Conservation (phyloP, 1,139 yeast species). For the Nakaseomyces bracarensis region DNA sequence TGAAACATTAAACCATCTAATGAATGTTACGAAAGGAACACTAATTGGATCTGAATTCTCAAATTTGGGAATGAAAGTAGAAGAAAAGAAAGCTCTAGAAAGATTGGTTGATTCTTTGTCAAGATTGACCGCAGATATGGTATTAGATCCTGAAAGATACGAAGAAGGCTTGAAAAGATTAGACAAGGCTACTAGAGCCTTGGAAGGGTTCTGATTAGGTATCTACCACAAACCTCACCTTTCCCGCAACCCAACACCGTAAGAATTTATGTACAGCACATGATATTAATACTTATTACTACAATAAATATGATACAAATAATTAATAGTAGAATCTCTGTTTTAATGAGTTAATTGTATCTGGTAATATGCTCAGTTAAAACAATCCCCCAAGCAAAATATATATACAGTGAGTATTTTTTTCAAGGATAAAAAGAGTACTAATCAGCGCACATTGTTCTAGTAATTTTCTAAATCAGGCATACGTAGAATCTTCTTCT, state of each 20-base stretch:
- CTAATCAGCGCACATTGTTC: neutral
- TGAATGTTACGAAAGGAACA: slow-evolving; percentile 54
- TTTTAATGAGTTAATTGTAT: too few species aligned
- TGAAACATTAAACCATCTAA: slow-evolving; percentile 47
- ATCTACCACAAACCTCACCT: too few species aligned
- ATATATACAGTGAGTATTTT: too few species aligned
- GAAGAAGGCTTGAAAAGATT: slow-evolving; percentile 74
- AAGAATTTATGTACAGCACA: too few species aligned
- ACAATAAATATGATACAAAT: too few species aligned
- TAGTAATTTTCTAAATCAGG: slow-evolving; percentile 45
- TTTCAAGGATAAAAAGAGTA: too few species aligned
- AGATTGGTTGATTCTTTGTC: slow-evolving; percentile 79
- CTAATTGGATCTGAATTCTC: slow-evolving; percentile 48
- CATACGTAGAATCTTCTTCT: slow-evolving; percentile 73
- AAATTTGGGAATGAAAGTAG: slow-evolving; percentile 61
- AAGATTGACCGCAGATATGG: slow-evolving; percentile 81
- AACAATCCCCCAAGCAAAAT: too few species aligned
- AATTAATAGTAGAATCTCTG: too few species aligned
- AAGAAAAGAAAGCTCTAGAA: slow-evolving; percentile 73
- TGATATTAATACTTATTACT: too few species aligned
- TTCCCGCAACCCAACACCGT: too few species aligned
- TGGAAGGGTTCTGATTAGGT: slow-evolving; percentile 76
- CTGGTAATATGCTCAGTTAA: too few species aligned
- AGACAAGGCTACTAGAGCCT: slow-evolving; percentile 70
- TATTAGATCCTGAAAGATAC: slow-evolving; percentile 68